Base-by-base conservation (phyloP, 2,329 filamentous ascomycete species). In the Botrytis fabae region DNA sequence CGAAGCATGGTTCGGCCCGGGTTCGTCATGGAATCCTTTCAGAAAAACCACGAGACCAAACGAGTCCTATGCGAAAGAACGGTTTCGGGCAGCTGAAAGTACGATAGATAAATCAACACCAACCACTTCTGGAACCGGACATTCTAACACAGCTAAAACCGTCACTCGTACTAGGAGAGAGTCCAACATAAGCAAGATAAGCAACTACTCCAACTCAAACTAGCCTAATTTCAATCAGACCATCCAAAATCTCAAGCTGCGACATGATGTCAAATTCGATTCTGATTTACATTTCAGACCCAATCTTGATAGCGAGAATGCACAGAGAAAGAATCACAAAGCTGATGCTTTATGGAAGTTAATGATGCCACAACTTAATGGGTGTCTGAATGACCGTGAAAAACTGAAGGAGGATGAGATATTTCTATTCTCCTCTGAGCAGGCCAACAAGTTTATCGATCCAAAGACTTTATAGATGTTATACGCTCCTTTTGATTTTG, bases 241-340 rank as follows among this genome's bases (percentile, higher is more conserved):
- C 35, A 35, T 35, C 35, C 35, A 35, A 35, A 35, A 35, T 35
- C 35, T 7, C 14, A 18, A 32, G n/a, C 16, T 28, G 25, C 94
- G 97, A 82, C 95, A 99, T 80, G 93, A 35, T 35, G 35, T 98
- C 79, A 98, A 98, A 82, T 98, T 97, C 79, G 95, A 98, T 79
- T 92, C 93, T 3, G 94, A 97, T 76, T 86, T 98, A 48, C 94
- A 97, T 82, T 98, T 98, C 82, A 86, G 94, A 79, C 95, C 95
- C 1, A 97, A 97, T 76, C 84, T 97, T 8, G 93, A 97, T 75
- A 95, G 95, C 1, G 90, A 92, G 73, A 96, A 95, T 82, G 95
- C 94, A 38, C 88, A 89, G 79, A 89, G 90, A 81, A 98, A 98
- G 85, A 87, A 91, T 76, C 88, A 90, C 73, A 89, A 92, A 80